Conservation (phyloP, 768 basidiomycete genomes). For the Russula sp. region DNA sequence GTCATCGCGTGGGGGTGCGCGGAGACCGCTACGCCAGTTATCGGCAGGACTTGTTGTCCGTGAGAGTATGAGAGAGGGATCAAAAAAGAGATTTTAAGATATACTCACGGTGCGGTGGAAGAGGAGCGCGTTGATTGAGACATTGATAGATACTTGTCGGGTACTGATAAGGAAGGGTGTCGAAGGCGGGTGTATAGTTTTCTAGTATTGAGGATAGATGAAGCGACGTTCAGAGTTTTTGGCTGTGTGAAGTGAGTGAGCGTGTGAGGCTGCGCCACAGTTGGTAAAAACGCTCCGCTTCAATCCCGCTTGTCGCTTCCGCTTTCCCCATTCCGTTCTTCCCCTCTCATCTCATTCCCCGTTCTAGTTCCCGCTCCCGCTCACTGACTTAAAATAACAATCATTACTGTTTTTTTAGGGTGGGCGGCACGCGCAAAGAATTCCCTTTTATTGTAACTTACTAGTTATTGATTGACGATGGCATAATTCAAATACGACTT, state of each 20-base stretch:
- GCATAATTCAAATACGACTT: no score
- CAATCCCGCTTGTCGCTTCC: slow-evolving; percentile 24
- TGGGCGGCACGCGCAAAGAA: no score
- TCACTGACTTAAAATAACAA: no score
- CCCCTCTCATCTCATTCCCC: no score
- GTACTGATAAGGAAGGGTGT: not conserved
- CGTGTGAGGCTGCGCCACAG: not conserved
- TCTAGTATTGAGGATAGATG: not conserved
- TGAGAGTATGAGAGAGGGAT: not conserved
- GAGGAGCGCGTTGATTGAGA: slow-evolving; percentile 24
- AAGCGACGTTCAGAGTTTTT: not conserved
- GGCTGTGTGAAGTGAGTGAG: not conserved
- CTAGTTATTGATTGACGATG: no score
- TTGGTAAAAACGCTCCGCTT: slow-evolving; percentile 19
- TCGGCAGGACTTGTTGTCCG: slow-evolving; percentile 21
- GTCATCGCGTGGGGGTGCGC: slow-evolving; percentile 82
- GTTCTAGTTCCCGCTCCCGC: no score
- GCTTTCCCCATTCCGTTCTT: no score
- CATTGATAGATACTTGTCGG: slow-evolving; percentile 7
- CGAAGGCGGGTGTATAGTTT: not conserved
- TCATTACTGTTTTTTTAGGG: no score
- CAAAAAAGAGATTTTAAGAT: not conserved
- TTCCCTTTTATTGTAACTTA: no score
- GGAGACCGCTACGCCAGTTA: slow-evolving; percentile 72
- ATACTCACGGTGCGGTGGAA: slow-evolving; percentile 23